Conservation (phyloP, 2,329 filamentous ascomycete species). For the Elsinoe perseae region DNA sequence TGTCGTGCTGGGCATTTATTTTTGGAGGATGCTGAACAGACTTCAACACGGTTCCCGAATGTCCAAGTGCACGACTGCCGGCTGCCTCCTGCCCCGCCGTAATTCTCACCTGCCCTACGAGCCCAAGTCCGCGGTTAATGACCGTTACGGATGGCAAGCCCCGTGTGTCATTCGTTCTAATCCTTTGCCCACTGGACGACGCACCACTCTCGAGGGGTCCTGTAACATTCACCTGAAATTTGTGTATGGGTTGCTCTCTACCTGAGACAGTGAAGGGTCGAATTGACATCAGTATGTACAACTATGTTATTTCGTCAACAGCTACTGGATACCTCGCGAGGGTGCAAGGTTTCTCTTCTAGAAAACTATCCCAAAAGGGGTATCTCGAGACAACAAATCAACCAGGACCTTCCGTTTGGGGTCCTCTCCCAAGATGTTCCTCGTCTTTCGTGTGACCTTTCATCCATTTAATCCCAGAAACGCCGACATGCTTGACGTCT, state of each 20-base stretch:
- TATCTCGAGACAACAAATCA: background rate
- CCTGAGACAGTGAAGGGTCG: background rate
- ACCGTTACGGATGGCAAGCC: background rate
- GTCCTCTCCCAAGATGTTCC: background rate
- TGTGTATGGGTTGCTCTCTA: background rate
- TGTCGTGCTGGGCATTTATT: background rate
- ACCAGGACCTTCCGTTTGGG: background rate
- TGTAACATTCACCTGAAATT: background rate
- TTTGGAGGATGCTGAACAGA: background rate
- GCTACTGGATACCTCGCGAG: too few species aligned
- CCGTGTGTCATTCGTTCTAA: background rate
- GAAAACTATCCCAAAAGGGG: background rate
- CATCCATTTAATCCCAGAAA: background rate
- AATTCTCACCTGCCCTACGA: background rate
- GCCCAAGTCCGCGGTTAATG: background rate
- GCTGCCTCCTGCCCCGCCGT: background rate
- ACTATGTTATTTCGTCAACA: background rate
- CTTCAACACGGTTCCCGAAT: background rate
- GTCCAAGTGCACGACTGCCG: background rate
- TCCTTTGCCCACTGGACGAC: background rate
- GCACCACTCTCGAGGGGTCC: background rate
- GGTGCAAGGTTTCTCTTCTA: too few species aligned
- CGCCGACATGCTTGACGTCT: background rate
- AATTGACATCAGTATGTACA: background rate
- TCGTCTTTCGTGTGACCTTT: constrained; percentile 1